Evolutionary conservation across 1,284 basidiomycete genomes (phyloP).

Genomic region (Ceratobasidium papillatum): DNA sequence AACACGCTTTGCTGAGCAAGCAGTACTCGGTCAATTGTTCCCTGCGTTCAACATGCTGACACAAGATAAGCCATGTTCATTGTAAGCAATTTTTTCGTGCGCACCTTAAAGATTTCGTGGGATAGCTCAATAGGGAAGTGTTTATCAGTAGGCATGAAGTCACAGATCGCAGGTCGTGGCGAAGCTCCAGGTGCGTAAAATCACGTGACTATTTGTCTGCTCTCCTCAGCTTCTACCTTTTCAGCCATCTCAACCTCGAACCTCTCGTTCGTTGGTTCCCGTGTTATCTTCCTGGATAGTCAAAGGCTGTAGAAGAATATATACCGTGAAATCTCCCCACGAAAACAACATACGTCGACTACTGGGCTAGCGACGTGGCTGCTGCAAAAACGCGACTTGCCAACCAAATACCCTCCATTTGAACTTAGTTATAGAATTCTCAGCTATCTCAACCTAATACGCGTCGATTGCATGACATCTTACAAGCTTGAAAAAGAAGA

Average conservation of each 20-base stretch:
- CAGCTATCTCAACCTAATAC: not conserved
- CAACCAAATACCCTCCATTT: not conserved
- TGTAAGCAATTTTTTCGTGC: not conserved
- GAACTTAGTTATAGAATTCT: not conserved
- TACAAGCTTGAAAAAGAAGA: conserved; percentile 90
- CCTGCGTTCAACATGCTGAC: conserved; percentile 26
- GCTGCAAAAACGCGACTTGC: conserved; percentile 2
- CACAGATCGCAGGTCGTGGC: not conserved
- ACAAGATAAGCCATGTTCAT: not conserved
- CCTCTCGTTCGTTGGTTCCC: not conserved
- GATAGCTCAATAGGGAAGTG: conserved; percentile 6
- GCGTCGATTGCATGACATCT: conserved; percentile 32
- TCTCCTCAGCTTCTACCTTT: not conserved
- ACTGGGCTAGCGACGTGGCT: conserved; percentile 23
- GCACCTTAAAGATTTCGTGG: conserved; percentile 32
- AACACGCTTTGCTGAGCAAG: conserved; percentile 19
- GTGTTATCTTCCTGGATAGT: not conserved
- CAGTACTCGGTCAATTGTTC: conserved; percentile 7
- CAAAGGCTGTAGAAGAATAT: not conserved
- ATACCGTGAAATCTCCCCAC: not conserved
- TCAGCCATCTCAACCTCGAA: too few relatives aligned
- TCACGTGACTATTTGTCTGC: conserved; percentile 3
- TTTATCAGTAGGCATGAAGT: conserved; percentile 7
- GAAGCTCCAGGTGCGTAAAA: not conserved
- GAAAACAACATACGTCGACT: not conserved